These are phyloP conservation scores for Aureobasidium musti DNA, from an alignment of 2,329 filamentous ascomycete genomes.

Conservation along the genomic window DNA sequence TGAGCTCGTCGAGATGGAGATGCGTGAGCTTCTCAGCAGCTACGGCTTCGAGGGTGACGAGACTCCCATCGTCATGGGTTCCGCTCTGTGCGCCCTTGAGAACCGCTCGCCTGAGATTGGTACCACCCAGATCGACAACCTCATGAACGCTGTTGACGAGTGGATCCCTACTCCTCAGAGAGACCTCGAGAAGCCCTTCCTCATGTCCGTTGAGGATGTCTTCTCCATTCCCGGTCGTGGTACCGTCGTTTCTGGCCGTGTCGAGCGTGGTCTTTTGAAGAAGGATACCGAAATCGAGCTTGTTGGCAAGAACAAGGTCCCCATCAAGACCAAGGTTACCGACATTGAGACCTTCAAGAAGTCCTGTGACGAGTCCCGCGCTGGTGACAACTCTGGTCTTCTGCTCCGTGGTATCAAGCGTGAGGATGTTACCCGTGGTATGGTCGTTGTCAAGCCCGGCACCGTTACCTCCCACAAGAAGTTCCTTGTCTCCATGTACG, in stretches of 20 bases:
- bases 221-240: conserved; percentile 73
- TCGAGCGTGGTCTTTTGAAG: conserved; percentile 94
- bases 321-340: conserved; percentile 98
- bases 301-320: conserved; percentile 75
- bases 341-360: conserved; percentile 99
- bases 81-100: conserved; percentile 91
- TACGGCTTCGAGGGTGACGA: conserved; percentile 99
- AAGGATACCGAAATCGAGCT: conserved; percentile 93
- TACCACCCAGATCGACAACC: conserved; percentile 82
- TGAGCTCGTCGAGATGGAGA: conserved; percentile 99
- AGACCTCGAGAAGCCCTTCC: conserved; percentile 96
- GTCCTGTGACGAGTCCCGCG: conserved; percentile 93
- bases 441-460: conserved; percentile 87
- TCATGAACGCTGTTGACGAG: conserved; percentile 82
- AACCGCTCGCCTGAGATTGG: conserved; percentile 85
- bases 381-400: conserved; percentile 97
- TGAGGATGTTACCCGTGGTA: conserved; percentile 91
- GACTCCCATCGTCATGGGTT: conserved; percentile 95
- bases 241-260: conserved; percentile 94
- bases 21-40: conserved; percentile 89
- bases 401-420: conserved; percentile 94
- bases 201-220: conserved; percentile 88
- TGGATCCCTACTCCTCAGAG: conserved; percentile 97
- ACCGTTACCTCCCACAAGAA: conserved; percentile 82
- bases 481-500: conserved; percentile 95